Percentiles rank a stretch among this genome's conserved stretches.
phyloP scores from a whole-genome alignment of 1,139 yeast genomes.

The Magnusiomyces magnusii region DNA sequence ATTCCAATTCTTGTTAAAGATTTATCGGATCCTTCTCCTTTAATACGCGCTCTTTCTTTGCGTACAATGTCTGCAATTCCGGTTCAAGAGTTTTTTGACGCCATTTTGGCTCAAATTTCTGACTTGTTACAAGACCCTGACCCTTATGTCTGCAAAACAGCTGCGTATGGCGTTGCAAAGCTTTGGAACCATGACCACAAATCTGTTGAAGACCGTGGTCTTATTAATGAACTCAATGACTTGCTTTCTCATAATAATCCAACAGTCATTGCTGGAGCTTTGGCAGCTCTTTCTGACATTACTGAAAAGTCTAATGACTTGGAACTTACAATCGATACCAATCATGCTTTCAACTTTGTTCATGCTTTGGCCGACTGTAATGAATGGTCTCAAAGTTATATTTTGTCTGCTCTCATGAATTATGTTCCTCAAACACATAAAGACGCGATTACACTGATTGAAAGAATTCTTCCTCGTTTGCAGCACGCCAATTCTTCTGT shows the following conservation, averaged over 20 bases:
- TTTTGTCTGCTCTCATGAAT: slow-evolving; percentile 60
- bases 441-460: slow-evolving; percentile 63
- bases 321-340: slow-evolving; percentile 47
- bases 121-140: slow-evolving; percentile 45
- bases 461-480: slow-evolving; percentile 60
- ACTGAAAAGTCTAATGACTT: slow-evolving; percentile 49
- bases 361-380: slow-evolving; percentile 47
- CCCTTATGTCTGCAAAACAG: slow-evolving; percentile 58
- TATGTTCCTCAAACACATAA: slow-evolving; percentile 62
- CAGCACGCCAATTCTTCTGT: slow-evolving; percentile 82
- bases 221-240: slow-evolving; percentile 52
- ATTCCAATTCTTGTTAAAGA: slow-evolving; percentile 53
- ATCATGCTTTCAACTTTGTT: slow-evolving; percentile 49
- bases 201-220: slow-evolving; percentile 39
- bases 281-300: slow-evolving; percentile 60
- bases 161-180: slow-evolving; percentile 64
- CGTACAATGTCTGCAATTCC: slow-evolving; percentile 58
- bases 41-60: slow-evolving; percentile 48
- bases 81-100: slow-evolving; percentile 44
- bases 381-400: slow-evolving; percentile 75
- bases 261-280: slow-evolving; percentile 61
- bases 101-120: slow-evolving; percentile 37
- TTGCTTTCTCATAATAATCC: slow-evolving; percentile 49
- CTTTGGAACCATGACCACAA: slow-evolving; percentile 52
- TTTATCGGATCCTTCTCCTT: slow-evolving; percentile 37